Percentiles rank a stretch among this genome's conserved stretches.
phyloP scores from a whole-genome alignment of 2,329 filamentous ascomycete species.

The Cercospora berteroae region DNA sequence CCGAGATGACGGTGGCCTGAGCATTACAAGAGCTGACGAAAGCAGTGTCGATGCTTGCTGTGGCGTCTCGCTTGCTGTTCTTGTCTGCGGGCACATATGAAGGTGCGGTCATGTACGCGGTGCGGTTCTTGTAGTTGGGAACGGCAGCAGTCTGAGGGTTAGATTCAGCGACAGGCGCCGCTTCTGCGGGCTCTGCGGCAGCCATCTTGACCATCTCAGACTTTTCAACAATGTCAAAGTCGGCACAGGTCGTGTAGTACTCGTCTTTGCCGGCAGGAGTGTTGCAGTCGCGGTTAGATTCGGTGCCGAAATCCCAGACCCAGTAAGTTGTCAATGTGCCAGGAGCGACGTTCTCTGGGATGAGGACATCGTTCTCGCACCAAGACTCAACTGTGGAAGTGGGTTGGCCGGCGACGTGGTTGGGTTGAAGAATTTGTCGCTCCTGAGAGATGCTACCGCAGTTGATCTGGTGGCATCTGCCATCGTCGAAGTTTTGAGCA shows the following conservation, averaged over 20 bases:
- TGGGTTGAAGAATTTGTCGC: slow-evolving; percentile 59
- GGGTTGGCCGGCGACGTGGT: slow-evolving; percentile 52
- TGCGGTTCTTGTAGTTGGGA: slow-evolving; percentile 41
- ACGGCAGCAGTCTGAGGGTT: slow-evolving; percentile 45
- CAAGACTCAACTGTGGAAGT: slow-evolving; percentile 55
- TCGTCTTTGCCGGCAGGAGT: slow-evolving; percentile 52
- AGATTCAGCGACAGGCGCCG: slow-evolving; percentile 30
- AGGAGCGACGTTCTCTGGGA: slow-evolving; percentile 64
- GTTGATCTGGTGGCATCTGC: slow-evolving; percentile 82
- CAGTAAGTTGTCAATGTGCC: slow-evolving; percentile 82
- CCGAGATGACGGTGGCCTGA: slow-evolving; percentile 22
- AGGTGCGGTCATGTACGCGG: slow-evolving; percentile 39
- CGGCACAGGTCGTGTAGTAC: slow-evolving; percentile 60
- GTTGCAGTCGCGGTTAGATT: slow-evolving; percentile 43
- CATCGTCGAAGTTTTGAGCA: slow-evolving; percentile 82
- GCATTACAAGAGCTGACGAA: slow-evolving; percentile 29
- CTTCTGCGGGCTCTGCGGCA: not conserved
- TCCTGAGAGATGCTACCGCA: slow-evolving; percentile 54
- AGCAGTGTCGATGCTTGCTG: slow-evolving; percentile 21
- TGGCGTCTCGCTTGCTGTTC: slow-evolving; percentile 17
- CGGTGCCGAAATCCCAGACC: slow-evolving; percentile 90
- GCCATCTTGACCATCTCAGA: slow-evolving; percentile 24
- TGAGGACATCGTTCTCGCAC: slow-evolving; percentile 77
- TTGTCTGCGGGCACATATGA: slow-evolving; percentile 25
- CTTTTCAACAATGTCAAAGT: slow-evolving; percentile 51